phyloP scores from a whole-genome alignment of 1,139 yeast species.

The Scheffersomyces parashehatae region DNA sequence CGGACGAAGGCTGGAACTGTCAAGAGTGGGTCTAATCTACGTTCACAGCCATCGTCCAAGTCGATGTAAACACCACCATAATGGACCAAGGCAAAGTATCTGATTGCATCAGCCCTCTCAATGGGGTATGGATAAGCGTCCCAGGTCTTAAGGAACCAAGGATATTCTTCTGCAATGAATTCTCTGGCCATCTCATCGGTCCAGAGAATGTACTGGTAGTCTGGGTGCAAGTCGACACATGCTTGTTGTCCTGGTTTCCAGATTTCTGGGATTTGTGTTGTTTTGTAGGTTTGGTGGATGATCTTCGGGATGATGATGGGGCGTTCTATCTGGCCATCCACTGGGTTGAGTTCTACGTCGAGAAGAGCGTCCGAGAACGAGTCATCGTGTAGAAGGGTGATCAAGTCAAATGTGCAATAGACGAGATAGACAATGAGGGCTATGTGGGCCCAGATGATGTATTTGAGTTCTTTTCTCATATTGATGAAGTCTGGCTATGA shows the following conservation, averaged over 20 bases:
- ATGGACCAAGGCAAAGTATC: conserved; percentile 80
- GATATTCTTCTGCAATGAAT: conserved; percentile 73
- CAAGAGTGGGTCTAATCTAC: conserved; percentile 75
- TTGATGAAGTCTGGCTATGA: neutral
- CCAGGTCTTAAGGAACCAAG: conserved; percentile 84
- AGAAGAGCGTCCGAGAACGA: conserved; percentile 62
- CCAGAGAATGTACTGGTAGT: conserved; percentile 86
- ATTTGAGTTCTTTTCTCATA: conserved; percentile 62
- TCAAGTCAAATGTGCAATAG: conserved; percentile 70
- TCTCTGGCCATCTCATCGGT: conserved; percentile 83
- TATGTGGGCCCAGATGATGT: conserved; percentile 58
- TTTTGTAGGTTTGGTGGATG: conserved; percentile 91
- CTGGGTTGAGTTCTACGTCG: conserved; percentile 57
- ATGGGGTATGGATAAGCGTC: conserved; percentile 79
- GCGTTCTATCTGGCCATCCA: conserved; percentile 36
- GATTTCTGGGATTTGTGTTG: conserved; percentile 69
- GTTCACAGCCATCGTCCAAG: conserved; percentile 83
- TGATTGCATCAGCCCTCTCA: conserved; percentile 88
- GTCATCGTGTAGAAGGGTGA: conserved; percentile 75
- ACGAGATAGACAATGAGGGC: conserved; percentile 55
- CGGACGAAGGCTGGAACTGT: conserved; percentile 84
- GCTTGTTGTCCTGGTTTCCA: conserved; percentile 80
- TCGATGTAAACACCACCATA: conserved; percentile 92
- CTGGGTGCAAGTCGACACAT: conserved; percentile 79
- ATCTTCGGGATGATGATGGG: conserved; percentile 77